These are phyloP conservation scores for Drosera spatulata DNA, from an alignment of 179 eudicot genomes.

Conservation along the genomic window DNA sequence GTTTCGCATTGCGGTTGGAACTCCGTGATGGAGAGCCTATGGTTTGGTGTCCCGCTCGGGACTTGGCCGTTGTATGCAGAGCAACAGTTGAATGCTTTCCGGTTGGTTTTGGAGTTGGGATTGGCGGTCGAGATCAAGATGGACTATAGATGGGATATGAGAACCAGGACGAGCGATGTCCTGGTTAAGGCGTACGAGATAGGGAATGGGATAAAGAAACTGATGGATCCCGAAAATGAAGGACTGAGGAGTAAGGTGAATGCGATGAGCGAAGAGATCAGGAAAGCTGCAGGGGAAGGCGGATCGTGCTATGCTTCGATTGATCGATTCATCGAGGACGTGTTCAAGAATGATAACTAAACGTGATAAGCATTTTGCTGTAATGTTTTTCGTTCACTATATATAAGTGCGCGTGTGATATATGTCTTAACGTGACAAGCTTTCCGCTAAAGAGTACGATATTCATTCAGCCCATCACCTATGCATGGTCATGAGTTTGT, in stretches of 20 bases:
- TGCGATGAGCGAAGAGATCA: slow-evolving; percentile 3
- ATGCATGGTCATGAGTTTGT: too few relatives aligned
- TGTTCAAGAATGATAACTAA: background rate
- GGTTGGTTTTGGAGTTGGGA: slow-evolving; percentile 4
- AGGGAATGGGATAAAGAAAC: slow-evolving; percentile 3
- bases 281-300: background rate
- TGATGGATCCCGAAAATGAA: background rate
- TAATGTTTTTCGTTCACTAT: too few relatives aligned
- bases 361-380: too few relatives aligned
- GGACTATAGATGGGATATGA: background rate
- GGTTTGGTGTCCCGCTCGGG: slow-evolving; percentile 5
- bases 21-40: slow-evolving; percentile 1
- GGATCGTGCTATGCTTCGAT: slow-evolving; percentile 4
- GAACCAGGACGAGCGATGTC: background rate
- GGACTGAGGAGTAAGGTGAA: background rate
- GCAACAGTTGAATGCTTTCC: slow-evolving; percentile 12
- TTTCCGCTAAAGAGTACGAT: too few relatives aligned
- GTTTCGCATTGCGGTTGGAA: slow-evolving; percentile 4
- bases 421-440: too few relatives aligned
- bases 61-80: slow-evolving; percentile 11
- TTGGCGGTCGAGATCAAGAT: slow-evolving; percentile 5
- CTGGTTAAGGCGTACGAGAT: slow-evolving; percentile 5
- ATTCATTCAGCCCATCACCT: too few relatives aligned
- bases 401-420: too few relatives aligned
- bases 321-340: slow-evolving; percentile 1